A percentile compares a stretch with the other conserved stretches of the same genome.
These are phyloP conservation scores for Malus hybrid DNA, from an alignment of 331 rosid genomes.

Conservation along the genomic window DNA sequence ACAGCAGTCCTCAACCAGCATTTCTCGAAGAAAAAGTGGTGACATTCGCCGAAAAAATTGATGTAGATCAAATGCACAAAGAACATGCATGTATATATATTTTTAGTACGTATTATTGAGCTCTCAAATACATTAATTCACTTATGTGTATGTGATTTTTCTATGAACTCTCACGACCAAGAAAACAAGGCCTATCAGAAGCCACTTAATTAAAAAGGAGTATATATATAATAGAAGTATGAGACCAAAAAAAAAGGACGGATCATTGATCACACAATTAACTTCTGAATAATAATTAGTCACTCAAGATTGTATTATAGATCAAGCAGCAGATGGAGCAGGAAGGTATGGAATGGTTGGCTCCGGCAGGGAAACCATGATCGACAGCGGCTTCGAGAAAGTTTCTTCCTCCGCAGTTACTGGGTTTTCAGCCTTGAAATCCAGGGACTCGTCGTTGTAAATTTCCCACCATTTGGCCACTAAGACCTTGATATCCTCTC, in stretches of 20 bases:
- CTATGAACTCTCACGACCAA: background rate
- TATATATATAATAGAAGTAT: background rate
- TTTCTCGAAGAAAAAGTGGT: background rate
- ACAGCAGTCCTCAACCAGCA: background rate
- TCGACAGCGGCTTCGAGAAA: constrained; percentile 23
- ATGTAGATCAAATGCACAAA: background rate
- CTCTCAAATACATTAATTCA: background rate
- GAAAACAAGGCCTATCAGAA: constrained; percentile 6
- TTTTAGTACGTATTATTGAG: background rate
- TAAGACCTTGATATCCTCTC: constrained; percentile 47
- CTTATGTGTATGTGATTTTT: too few species aligned
- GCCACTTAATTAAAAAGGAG: background rate
- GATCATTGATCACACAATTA: constrained; percentile 1
- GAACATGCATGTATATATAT: too few species aligned
- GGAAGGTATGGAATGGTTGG: constrained; percentile 33
- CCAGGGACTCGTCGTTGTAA: constrained; percentile 47
- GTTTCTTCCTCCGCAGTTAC: constrained; percentile 14
- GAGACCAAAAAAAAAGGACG: background rate
- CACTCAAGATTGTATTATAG: too few species aligned
- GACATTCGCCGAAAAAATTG: background rate
- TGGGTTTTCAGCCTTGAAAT: constrained; percentile 31
- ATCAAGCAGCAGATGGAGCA: constrained; percentile 60
- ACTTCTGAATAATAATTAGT: background rate
- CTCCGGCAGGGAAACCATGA: constrained; percentile 49
- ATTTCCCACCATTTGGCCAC: constrained; percentile 67